Evolutionary conservation across 2,329 filamentous ascomycete species (phyloP).

Genomic region (Thelonectria olida): DNA sequence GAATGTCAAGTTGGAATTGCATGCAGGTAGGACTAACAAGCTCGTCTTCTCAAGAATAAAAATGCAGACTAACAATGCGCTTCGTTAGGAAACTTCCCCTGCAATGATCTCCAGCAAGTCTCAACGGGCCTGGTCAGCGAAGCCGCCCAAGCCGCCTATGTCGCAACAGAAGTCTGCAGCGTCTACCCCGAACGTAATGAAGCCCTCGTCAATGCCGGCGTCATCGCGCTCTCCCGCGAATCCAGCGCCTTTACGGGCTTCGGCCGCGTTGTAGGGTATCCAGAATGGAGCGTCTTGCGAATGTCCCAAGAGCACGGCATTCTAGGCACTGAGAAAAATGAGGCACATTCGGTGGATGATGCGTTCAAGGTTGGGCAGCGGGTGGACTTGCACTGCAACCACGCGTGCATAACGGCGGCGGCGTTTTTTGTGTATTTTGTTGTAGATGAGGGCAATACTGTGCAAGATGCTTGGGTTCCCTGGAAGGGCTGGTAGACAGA

Average conservation of each 20-base stretch:
- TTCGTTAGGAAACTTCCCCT: slow-evolving; percentile 44
- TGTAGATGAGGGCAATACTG: slow-evolving; percentile 46
- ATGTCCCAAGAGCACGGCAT: slow-evolving; percentile 52
- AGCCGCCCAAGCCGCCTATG: slow-evolving; percentile 43
- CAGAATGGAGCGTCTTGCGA: slow-evolving; percentile 45
- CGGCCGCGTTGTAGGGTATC: slow-evolving; percentile 40
- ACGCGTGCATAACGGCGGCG: slow-evolving; percentile 50
- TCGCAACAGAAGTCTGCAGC: slow-evolving; percentile 49
- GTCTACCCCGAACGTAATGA: slow-evolving; percentile 50
- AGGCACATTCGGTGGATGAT: slow-evolving; percentile 33
- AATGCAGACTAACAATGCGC: not conserved
- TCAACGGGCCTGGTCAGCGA: slow-evolving; percentile 44
- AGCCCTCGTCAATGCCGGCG: slow-evolving; percentile 49
- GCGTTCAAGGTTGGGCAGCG: slow-evolving; percentile 46
- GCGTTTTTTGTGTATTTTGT: slow-evolving; percentile 48
- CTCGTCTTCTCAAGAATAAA: too few relatives aligned
- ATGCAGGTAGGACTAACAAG: slow-evolving; percentile 44
- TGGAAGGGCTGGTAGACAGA: slow-evolving; percentile 47
- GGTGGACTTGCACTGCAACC: slow-evolving; percentile 44
- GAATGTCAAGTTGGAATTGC: slow-evolving; percentile 47
- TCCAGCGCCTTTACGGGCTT: slow-evolving; percentile 43
- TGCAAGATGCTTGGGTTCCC: slow-evolving; percentile 47
- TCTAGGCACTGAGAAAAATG: slow-evolving; percentile 35
- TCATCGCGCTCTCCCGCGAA: slow-evolving; percentile 47
- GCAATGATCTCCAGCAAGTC: slow-evolving; percentile 51